These are phyloP conservation scores for Hevea brasiliensis DNA, from an alignment of 345 rosid species.

Conservation along the genomic window DNA sequence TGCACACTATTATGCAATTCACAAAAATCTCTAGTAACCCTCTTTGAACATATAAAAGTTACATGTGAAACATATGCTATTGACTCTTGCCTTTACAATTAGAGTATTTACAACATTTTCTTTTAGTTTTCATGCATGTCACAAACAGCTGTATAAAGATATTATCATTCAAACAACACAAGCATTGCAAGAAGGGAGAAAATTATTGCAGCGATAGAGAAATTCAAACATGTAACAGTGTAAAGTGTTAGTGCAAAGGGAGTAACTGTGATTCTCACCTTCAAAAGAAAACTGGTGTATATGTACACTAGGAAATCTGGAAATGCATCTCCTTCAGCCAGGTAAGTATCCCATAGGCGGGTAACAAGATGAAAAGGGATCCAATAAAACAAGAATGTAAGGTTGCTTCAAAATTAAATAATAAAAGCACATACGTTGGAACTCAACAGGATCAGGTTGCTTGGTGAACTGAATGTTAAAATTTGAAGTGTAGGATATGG, in stretches of 20 bases:
- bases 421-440: not conserved
- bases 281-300: slow-evolving; percentile 89
- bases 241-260: not conserved
- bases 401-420: slow-evolving; percentile 8
- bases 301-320: slow-evolving; percentile 97
- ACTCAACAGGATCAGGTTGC: not conserved
- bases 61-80: not conserved
- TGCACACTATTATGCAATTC: not conserved
- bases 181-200: not conserved
- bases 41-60: not conserved
- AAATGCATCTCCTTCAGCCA: slow-evolving; percentile 96
- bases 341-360: slow-evolving; percentile 98
- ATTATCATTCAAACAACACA: not conserved
- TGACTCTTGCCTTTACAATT: not conserved
- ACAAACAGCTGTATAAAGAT: not conserved
- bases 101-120: not conserved
- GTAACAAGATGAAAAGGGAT: slow-evolving; percentile 83
- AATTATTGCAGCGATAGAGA: not conserved
- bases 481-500: not conserved
- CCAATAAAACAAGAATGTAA: slow-evolving; percentile 38
- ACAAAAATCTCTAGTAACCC: not conserved
- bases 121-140: slow-evolving; percentile 1
- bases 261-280: slow-evolving; percentile 49
- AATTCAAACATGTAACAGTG: not conserved
- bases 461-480: slow-evolving; percentile 3